Percentiles rank a stretch among this genome's conserved stretches.
These are phyloP conservation scores for Curvularia lunata DNA, from an alignment of 2,329 filamentous ascomycete species.

Conservation along the genomic window DNA sequence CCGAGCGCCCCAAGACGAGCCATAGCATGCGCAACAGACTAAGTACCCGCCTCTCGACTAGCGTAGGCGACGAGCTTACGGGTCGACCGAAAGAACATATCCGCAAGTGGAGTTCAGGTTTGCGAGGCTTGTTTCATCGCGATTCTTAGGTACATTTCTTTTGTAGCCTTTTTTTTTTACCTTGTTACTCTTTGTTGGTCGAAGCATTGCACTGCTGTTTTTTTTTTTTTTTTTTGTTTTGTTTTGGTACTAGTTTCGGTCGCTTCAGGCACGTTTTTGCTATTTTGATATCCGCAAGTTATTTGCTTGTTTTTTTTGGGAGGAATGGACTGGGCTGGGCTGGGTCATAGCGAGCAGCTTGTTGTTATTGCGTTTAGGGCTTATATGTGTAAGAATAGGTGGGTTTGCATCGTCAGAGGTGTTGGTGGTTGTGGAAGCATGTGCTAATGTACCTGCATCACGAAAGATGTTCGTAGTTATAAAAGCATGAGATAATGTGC, in stretches of 20 bases:
- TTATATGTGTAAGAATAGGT: no score
- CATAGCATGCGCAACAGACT: conserved; percentile 5
- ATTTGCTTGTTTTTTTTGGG: neutral
- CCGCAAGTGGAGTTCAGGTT: conserved; percentile 31
- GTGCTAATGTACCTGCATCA: no score
- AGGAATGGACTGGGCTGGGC: no score
- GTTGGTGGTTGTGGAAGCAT: no score
- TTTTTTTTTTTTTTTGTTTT: neutral
- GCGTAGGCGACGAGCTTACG: conserved; percentile 7
- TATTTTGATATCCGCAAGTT: neutral
- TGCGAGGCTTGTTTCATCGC: conserved; percentile 30
- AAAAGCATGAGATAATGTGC: no score
- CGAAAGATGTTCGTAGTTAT: no score
- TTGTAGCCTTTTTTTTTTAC: neutral
- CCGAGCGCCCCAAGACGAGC: conserved; percentile 25
- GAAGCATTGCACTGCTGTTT: neutral
- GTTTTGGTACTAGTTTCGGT: neutral
- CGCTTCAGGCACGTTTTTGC: neutral
- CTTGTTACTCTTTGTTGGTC: neutral
- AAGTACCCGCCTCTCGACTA: conserved; percentile 15
- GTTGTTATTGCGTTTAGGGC: no score
- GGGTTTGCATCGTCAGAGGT: no score
- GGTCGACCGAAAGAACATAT: conserved; percentile 15
- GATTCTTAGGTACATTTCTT: neutral
- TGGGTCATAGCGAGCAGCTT: no score